phyloP scores from a whole-genome alignment of 257 asterid species.

The Lycium barbarum region DNA sequence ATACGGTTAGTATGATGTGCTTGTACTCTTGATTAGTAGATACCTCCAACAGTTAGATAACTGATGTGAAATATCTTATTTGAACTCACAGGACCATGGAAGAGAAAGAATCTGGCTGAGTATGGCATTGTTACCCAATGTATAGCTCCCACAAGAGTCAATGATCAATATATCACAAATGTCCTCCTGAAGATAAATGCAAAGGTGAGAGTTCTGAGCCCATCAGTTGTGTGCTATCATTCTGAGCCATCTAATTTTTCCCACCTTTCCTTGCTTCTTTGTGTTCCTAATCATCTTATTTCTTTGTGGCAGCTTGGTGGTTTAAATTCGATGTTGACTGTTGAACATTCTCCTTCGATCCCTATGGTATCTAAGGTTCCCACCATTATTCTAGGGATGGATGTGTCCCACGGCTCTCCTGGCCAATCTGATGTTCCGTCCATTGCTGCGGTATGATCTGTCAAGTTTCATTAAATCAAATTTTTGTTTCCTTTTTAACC shows the following conservation, averaged over 20 bases:
- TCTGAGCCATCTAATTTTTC: background rate
- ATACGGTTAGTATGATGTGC: constrained; percentile 60
- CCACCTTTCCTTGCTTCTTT: background rate
- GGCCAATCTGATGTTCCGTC: constrained; percentile 95
- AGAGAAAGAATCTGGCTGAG: constrained; percentile 72
- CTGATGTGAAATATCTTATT: background rate
- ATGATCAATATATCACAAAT: constrained; percentile 84
- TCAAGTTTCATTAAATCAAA: background rate
- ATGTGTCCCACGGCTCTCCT: constrained; percentile 96
- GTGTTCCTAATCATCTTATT: background rate
- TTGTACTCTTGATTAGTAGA: background rate
- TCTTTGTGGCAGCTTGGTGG: constrained; percentile 78
- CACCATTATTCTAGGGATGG: constrained; percentile 90
- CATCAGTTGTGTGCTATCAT: background rate
- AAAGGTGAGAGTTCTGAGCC: constrained; percentile 53
- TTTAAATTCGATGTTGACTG: constrained; percentile 68
- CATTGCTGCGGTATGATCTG: constrained; percentile 77
- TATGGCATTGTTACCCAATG: constrained; percentile 91
- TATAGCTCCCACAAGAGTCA: constrained; percentile 69
- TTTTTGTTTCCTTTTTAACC: background rate
- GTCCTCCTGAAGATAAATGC: constrained; percentile 83
- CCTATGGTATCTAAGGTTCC: constrained; percentile 80
- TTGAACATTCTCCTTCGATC: constrained; percentile 66
- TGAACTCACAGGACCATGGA: constrained; percentile 77
- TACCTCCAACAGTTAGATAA: background rate